Percentiles rank a stretch among this genome's conserved stretches.
phyloP scores from a whole-genome alignment of 2,329 filamentous ascomycete genomes.

The Eutypa lata region DNA sequence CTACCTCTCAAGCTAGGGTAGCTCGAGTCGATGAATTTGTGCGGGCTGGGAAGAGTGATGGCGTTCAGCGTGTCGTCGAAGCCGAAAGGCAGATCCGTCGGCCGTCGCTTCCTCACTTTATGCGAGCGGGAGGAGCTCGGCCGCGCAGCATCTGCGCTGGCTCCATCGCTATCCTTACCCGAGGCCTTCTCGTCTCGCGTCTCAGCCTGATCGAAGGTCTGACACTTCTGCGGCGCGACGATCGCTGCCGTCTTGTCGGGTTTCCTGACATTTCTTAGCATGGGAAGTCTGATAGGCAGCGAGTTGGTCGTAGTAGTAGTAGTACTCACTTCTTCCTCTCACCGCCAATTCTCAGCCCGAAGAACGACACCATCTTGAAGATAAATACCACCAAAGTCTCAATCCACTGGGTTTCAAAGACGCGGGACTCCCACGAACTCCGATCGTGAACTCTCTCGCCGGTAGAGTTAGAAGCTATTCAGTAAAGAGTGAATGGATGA shows the following conservation, averaged over 20 bases:
- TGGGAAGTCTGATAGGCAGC: constrained; percentile 11
- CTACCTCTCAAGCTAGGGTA: constrained; percentile 23
- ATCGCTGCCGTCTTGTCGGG: constrained; percentile 27
- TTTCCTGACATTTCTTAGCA: constrained; percentile 25
- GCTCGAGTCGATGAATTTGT: constrained; percentile 13
- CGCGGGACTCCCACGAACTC: constrained; percentile 6
- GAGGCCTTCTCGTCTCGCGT: constrained; percentile 7
- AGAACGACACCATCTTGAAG: constrained; percentile 54
- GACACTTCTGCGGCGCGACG: constrained; percentile 20
- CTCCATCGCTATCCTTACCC: constrained; percentile 9
- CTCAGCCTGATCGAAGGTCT: constrained; percentile 8
- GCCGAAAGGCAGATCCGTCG: constrained; percentile 23
- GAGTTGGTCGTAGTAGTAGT: constrained; percentile 7
- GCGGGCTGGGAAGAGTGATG: constrained; percentile 37
- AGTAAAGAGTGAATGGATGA: not conserved
- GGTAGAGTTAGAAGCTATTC: not conserved
- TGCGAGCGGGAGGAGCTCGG: constrained; percentile 39
- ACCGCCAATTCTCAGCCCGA: constrained; percentile 53
- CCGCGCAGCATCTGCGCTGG: constrained; percentile 21
- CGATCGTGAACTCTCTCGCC: constrained; percentile 7
- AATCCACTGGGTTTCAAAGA: constrained; percentile 4
- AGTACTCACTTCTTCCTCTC: constrained; percentile 56
- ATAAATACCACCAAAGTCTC: not conserved
- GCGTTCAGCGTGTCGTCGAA: constrained; percentile 40
- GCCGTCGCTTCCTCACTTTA: constrained; percentile 18